These are phyloP conservation scores for Solanum hybrid DNA, from an alignment of 305 asterid genomes.

Conservation along the genomic window DNA sequence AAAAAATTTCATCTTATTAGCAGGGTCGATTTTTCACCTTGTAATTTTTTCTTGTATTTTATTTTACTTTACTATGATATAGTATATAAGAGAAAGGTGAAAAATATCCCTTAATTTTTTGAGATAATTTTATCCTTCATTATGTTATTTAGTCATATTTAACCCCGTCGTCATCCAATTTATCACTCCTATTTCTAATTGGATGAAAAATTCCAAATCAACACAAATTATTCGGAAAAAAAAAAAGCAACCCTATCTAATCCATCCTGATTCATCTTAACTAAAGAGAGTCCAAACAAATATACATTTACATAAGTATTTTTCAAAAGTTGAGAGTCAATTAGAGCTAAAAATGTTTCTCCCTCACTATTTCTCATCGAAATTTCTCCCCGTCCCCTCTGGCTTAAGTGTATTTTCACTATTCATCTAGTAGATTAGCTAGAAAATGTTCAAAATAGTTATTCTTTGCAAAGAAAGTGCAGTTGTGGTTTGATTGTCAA, in stretches of 20 bases:
- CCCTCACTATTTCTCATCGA: not conserved
- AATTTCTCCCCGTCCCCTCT: too few species aligned
- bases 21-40: not conserved
- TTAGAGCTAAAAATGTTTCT: not conserved
- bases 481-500: not conserved
- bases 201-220: not conserved
- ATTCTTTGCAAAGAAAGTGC: not conserved
- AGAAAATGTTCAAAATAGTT: not conserved
- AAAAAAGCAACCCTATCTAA: not conserved
- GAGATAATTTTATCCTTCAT: not conserved
- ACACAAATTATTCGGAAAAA: not conserved
- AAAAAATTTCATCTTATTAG: not conserved
- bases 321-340: not conserved
- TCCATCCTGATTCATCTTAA: not conserved
- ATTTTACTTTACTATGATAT: not conserved
- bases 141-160: not conserved
- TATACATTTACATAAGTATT: not conserved
- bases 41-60: too few species aligned
- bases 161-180: not conserved
- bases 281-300: not conserved
- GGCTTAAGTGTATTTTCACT: not conserved
- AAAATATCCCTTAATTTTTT: not conserved
- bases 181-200: not conserved
- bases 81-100: not conserved
- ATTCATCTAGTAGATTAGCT: not conserved